Conservation (phyloP, 2,329 filamentous ascomycete genomes). For the Fusarium duplospermum region DNA sequence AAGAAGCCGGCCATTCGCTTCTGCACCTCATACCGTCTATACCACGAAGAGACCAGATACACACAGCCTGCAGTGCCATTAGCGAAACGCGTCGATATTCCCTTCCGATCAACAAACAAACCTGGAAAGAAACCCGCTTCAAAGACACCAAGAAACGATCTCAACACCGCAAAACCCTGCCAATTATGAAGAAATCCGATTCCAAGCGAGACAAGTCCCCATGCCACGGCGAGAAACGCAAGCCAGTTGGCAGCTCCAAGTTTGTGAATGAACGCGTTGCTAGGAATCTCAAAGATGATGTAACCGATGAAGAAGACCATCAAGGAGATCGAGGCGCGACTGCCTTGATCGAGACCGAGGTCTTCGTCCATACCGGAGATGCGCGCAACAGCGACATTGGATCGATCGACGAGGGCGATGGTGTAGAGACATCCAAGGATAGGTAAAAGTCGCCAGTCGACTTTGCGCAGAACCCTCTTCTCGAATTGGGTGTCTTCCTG, state of each 20-base stretch:
- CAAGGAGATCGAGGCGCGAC: constrained; percentile 8
- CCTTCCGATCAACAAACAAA: background rate
- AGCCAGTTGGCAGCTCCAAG: constrained; percentile 34
- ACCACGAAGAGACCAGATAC: constrained; percentile 27
- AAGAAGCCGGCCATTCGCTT: constrained; percentile 30
- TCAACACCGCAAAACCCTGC: constrained; percentile 15
- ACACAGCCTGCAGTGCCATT: constrained; percentile 4
- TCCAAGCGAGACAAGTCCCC: constrained; percentile 24
- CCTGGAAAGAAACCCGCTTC: constrained; percentile 34
- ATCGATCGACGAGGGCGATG: constrained; percentile 29
- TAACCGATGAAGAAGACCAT: constrained; percentile 38
- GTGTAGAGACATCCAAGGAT: constrained; percentile 31
- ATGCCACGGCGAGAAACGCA: constrained; percentile 14
- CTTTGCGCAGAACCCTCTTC: constrained; percentile 23
- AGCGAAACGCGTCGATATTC: background rate
- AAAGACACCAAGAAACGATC: constrained; percentile 21
- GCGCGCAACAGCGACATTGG: constrained; percentile 29
- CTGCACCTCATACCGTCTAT: constrained; percentile 27
- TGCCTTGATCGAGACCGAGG: constrained; percentile 12
- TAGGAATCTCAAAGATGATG: constrained; percentile 28
- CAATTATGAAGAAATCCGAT: constrained; percentile 28
- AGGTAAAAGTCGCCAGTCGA: constrained; percentile 20
- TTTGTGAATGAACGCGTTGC: constrained; percentile 31
- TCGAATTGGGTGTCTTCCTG: constrained; percentile 22
- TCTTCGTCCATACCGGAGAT: constrained; percentile 34